Evolutionary conservation across 176 grass and related monocot genomes (phyloP).

Genomic region (Olyra latifolia): DNA sequence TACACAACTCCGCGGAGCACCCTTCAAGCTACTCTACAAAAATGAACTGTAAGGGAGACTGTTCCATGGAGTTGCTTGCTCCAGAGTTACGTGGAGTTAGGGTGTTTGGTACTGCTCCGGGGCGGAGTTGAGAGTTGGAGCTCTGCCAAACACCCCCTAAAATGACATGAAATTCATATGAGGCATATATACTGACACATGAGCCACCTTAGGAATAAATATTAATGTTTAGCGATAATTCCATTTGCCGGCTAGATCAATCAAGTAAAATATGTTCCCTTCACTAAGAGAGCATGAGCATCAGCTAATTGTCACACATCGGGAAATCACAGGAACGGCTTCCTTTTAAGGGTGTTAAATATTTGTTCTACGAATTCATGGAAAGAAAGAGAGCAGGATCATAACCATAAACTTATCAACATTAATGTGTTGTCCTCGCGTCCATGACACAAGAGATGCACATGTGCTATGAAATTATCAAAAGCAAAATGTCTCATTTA

Average conservation of each 20-base stretch:
- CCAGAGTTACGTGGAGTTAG: too few relatives aligned
- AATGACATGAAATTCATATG: too few relatives aligned
- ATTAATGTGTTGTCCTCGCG: not conserved
- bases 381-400: not conserved
- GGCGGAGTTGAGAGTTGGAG: too few relatives aligned
- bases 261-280: not conserved
- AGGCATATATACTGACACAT: too few relatives aligned
- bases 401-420: not conserved
- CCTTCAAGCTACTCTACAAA: too few relatives aligned
- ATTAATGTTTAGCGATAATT: not conserved
- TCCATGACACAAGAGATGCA: not conserved
- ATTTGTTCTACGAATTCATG: not conserved
- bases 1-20: too few relatives aligned
- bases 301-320: not conserved
- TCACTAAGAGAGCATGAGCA: not conserved
- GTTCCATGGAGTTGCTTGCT: too few relatives aligned
- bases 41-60: too few relatives aligned
- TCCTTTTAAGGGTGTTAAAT: not conserved
- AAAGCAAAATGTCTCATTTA: not conserved
- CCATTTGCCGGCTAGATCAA: not conserved
- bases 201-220: not conserved
- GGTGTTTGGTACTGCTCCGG: too few relatives aligned
- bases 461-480: not conserved
- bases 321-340: not conserved
- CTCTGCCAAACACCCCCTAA: too few relatives aligned